Evolutionary conservation across 2,329 filamentous ascomycete species (phyloP).

Genomic region (Fusarium sp.): DNA sequence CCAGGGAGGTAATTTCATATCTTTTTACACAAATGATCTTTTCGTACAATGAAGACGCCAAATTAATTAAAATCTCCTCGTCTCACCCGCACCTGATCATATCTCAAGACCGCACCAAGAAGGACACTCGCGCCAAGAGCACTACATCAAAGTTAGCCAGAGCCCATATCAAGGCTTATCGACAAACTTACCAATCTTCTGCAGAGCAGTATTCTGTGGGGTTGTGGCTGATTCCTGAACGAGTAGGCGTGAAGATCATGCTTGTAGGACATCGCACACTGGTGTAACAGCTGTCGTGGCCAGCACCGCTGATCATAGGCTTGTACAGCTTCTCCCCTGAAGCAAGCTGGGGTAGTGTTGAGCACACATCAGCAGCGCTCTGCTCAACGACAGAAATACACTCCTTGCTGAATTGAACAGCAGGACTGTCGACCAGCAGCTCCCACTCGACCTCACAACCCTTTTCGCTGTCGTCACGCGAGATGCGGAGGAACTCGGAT

Average conservation of each 20-base stretch:
- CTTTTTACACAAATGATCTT: background rate
- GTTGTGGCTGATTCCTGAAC: constrained; percentile 45
- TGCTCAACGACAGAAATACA: constrained; percentile 72
- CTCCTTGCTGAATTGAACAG: constrained; percentile 70
- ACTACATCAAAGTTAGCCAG: background rate
- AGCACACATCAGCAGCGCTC: constrained; percentile 65
- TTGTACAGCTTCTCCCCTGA: constrained; percentile 45
- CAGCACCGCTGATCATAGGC: constrained; percentile 46
- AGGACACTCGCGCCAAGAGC: background rate
- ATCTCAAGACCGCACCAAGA: background rate
- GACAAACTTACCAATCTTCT: constrained; percentile 38
- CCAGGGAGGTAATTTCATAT: background rate
- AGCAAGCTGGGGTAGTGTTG: constrained; percentile 34
- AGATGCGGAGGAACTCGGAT: constrained; percentile 62
- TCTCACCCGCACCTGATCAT: background rate
- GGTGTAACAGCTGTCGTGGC: constrained; percentile 47
- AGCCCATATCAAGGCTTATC: background rate
- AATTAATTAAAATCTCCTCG: background rate
- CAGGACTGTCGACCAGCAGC: constrained; percentile 67
- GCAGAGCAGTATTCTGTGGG: constrained; percentile 38
- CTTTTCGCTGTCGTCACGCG: constrained; percentile 60
- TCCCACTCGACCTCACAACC: constrained; percentile 68
- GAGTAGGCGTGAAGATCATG: constrained; percentile 48
- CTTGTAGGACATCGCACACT: constrained; percentile 43
- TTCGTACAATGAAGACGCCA: no score